A percentile compares a stretch with the other conserved stretches of the same genome.
These are phyloP conservation scores for Saccharomycopsis guyanensis DNA, from an alignment of 805 yeast genomes.

Conservation along the genomic window DNA sequence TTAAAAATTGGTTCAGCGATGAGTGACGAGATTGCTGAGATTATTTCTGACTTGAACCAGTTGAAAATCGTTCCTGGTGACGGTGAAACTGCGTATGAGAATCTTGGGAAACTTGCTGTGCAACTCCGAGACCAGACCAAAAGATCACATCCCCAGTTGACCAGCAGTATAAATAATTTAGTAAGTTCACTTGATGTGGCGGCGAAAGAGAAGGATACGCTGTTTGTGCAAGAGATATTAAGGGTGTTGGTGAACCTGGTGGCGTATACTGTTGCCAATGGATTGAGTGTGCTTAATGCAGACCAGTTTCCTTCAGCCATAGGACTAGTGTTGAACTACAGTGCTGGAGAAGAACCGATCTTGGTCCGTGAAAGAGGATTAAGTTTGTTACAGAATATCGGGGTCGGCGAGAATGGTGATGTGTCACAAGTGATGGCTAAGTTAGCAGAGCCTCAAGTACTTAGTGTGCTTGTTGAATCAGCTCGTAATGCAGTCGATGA, in stretches of 20 bases:
- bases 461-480: not conserved
- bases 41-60: not conserved
- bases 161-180: not conserved
- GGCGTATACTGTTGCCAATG: conserved; percentile 15
- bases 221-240: conserved; percentile 5
- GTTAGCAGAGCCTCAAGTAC: not conserved
- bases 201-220: not conserved
- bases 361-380: conserved; percentile 1
- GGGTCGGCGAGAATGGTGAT: conserved; percentile 5
- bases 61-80: not conserved
- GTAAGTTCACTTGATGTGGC: not conserved
- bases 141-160: not conserved
- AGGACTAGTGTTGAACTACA: not conserved
- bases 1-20: too few relatives aligned
- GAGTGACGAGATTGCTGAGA: not conserved
- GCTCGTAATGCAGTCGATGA: not conserved
- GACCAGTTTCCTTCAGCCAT: not conserved
- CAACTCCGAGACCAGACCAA: not conserved
- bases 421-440: conserved; percentile 1
- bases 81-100: not conserved
- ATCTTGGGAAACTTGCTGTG: not conserved
- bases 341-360: not conserved
- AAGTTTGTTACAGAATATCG: conserved; percentile 12
- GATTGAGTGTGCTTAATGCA: conserved; percentile 5
- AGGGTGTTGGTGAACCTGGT: conserved; percentile 17